Base-by-base conservation (phyloP, 2,329 filamentous ascomycete species). In the Colletotrichum eleusines region DNA sequence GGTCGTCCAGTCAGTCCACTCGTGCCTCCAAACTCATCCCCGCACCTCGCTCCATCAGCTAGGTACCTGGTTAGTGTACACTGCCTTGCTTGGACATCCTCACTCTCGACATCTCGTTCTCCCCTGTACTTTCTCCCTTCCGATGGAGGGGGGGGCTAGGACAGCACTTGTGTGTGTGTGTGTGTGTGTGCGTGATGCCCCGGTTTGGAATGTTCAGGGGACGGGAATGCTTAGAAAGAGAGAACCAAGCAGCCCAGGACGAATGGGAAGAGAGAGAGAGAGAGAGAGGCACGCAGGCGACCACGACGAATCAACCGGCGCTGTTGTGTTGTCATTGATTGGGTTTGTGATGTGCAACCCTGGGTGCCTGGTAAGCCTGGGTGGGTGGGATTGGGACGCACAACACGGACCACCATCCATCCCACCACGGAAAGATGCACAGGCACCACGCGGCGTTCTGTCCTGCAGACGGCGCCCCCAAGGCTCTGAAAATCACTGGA, bases 391-490 rank as follows among this genome's bases (percentile, higher is more conserved):
- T 46, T 12, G n/a, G 33, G 44, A n/a, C 18, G 44, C 42, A 35
- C 58, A 50, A 50, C 58, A 66, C 63, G 35, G 63, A 66, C 63
- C 63, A 66, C 63, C 63, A 66, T 38, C 42, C 63, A 46, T 51
- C 33, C 42, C 63, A 46, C 60, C 33, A 54, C 63, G 20, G 46
- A 31, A 59, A 42, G 58, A 28, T 31, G 42, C 11, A 51, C n/a
- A 31, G 44, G 54, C 54, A 38, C 44, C n/a, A 23, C 20, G 20
- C 44, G 51, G 28, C 35, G 33, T 33, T n/a, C 51, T 6, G 50
- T 35, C 20, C n/a, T 28, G 33, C 48, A 54, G 60, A 46, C 26
- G 20, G 44, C 44, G n/a, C n/a, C 16, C 16, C 16, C 48, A 33
- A 7, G 6, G 20, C 33, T 33, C 23, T 16, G 28, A 50, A 20